Percentiles rank a stretch among this genome's conserved stretches.
phyloP scores from a whole-genome alignment of 805 yeast species.

The Ogataea sp. region DNA sequence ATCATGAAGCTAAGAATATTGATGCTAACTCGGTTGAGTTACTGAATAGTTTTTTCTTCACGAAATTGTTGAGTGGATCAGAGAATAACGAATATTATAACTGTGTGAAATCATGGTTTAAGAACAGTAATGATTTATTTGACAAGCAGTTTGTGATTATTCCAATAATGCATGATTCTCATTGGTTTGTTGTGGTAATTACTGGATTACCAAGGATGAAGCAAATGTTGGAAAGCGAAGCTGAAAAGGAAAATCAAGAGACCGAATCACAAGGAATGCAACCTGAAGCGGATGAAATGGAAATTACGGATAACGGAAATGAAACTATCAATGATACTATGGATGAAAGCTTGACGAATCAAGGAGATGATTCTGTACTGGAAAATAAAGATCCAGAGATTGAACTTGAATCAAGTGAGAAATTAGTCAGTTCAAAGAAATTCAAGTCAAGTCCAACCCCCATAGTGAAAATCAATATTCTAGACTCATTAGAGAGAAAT shows the following conservation, averaged over 20 bases:
- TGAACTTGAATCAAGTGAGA: too few species aligned
- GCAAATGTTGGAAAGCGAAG: background rate
- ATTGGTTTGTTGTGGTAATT: slow-evolving; percentile 84
- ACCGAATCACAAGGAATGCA: too few species aligned
- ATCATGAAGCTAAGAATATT: slow-evolving; percentile 26
- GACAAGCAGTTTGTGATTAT: slow-evolving; percentile 54
- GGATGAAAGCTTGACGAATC: too few species aligned
- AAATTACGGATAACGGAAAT: too few species aligned
- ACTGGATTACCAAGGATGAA: slow-evolving; percentile 35
- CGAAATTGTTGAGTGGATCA: slow-evolving; percentile 38
- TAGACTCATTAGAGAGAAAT: slow-evolving; percentile 68
- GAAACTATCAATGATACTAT: too few species aligned
- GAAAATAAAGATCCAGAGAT: too few species aligned
- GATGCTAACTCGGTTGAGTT: slow-evolving; percentile 35
- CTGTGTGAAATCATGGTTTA: slow-evolving; percentile 73
- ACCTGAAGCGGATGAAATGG: too few species aligned
- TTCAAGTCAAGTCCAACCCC: too few species aligned
- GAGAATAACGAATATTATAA: slow-evolving; percentile 37
- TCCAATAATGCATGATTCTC: slow-evolving; percentile 75
- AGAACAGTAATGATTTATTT: slow-evolving; percentile 49
- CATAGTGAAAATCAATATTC: slow-evolving; percentile 42
- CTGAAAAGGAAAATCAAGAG: background rate
- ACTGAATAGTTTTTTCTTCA: slow-evolving; percentile 79
- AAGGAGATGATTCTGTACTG: too few species aligned
- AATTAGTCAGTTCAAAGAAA: too few species aligned